A percentile compares a stretch with the other conserved stretches of the same genome.
These are phyloP conservation scores for Casuarina cunninghamiana DNA, from an alignment of 306 rosid genomes.

Conservation along the genomic window DNA sequence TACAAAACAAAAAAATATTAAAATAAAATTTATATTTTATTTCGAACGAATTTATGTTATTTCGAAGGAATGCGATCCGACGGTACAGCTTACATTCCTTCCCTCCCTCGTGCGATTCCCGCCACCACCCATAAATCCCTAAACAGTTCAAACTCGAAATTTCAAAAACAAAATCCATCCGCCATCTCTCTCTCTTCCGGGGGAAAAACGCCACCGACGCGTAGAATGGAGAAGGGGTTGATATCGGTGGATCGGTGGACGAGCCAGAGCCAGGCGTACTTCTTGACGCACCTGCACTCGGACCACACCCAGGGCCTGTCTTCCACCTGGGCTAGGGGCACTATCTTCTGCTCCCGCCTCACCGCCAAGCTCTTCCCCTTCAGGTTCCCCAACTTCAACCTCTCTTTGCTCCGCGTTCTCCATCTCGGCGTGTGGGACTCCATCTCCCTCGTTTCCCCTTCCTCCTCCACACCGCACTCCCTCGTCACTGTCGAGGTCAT, in stretches of 20 bases:
- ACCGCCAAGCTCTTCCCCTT: conserved; percentile 66
- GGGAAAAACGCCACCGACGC: background rate
- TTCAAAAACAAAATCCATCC: background rate
- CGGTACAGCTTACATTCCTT: background rate
- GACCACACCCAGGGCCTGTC: conserved; percentile 72
- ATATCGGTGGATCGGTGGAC: conserved; percentile 71
- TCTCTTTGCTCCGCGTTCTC: conserved; percentile 61
- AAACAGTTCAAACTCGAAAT: background rate
- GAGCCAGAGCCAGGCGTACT: conserved; percentile 54
- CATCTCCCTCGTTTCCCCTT: conserved; percentile 44
- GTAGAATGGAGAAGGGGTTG: conserved; percentile 50
- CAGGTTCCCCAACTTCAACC: conserved; percentile 56
- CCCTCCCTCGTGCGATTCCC: background rate
- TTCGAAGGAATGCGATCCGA: too few species aligned
- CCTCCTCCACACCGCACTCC: conserved; percentile 29
- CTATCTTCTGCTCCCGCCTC: conserved; percentile 63
- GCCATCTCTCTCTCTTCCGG: background rate
- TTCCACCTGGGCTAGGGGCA: conserved; percentile 56
- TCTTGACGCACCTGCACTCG: conserved; percentile 79
- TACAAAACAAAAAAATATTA: too few species aligned
- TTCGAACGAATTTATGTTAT: too few species aligned
- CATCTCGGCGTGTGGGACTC: conserved; percentile 43
- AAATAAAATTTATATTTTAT: too few species aligned
- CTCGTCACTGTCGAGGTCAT: conserved; percentile 33
- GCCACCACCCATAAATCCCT: background rate